A percentile compares a stretch with the other conserved stretches of the same genome.
These are phyloP conservation scores for Kregervanrija fluxuum DNA, from an alignment of 805 yeast species.

Conservation along the genomic window DNA sequence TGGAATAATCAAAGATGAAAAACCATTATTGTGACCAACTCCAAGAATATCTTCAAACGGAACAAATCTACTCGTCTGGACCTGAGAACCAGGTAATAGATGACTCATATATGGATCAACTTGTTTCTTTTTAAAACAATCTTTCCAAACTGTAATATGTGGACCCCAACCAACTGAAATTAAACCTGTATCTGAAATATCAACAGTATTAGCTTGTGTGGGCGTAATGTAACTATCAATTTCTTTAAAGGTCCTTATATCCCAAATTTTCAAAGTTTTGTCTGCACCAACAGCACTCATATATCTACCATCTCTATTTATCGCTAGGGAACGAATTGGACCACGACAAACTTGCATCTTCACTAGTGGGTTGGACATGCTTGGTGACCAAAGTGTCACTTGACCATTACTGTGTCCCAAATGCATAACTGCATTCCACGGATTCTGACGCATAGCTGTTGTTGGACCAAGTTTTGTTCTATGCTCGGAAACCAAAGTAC, in stretches of 20 bases:
- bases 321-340: slow-evolving; percentile 76
- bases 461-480: slow-evolving; percentile 90
- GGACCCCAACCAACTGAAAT: slow-evolving; percentile 94
- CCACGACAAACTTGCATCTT: slow-evolving; percentile 79
- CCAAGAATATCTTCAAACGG: slow-evolving; percentile 97
- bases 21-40: slow-evolving; percentile 72
- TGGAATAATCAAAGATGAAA: slow-evolving; percentile 83
- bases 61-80: slow-evolving; percentile 64
- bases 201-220: slow-evolving; percentile 75
- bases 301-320: slow-evolving; percentile 87
- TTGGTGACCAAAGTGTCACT: slow-evolving; percentile 91
- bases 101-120: slow-evolving; percentile 90
- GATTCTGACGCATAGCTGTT: slow-evolving; percentile 79
- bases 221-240: slow-evolving; percentile 67
- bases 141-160: slow-evolving; percentile 92
- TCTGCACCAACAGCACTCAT: slow-evolving; percentile 94
- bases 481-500: slow-evolving; percentile 72
- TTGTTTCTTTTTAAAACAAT: slow-evolving; percentile 61
- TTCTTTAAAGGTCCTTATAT: slow-evolving; percentile 74
- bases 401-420: slow-evolving; percentile 91
- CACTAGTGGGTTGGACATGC: slow-evolving; percentile 76
- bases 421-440: slow-evolving; percentile 93
- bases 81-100: slow-evolving; percentile 67
- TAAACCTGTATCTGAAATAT: slow-evolving; percentile 82
- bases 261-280: slow-evolving; percentile 84